Evolutionary conservation across 148 eudicot species (phyloP), one percentile per base, ranked within the genome.

Genomic region (Salicornia ramosissima): DNA sequence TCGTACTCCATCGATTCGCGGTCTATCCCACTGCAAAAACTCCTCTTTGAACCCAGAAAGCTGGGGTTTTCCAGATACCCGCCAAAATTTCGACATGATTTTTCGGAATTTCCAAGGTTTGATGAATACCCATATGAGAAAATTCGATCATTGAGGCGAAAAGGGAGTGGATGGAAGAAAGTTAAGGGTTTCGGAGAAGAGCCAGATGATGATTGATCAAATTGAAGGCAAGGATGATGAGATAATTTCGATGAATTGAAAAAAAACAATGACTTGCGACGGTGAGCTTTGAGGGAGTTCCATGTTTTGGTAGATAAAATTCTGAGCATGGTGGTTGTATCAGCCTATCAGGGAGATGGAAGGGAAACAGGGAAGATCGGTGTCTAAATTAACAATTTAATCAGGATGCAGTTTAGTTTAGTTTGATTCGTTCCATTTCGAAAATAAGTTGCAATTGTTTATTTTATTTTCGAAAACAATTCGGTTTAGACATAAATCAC

Each of bases 1-100:
- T 93, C 98, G 61, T 90, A 93, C 31, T 82, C 79, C 76, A 93
- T 76, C 24, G 79, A 77, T 71, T 93, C 98, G 43, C 98, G 83
- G 50, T 50, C 77, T 18, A 73, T 82, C 56, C 62, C 82, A 46
- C 79, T 71, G 51, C 88, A 75, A 70, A 77, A 85, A 21, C 72
- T 50, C 66, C 92, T 83, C 64, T 39, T 45, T 54, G 74, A 75
- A 4, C 71, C 52, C 70, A 57, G 64, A 58, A 63, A 64, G 62
- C 39, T 39, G 51, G 33, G 45, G 51, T 18, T 30, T n/a, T 69
- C 52, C 74, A 29, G 62, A 69, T 78, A 43, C 75, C 80, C 82
- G 78, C 42, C 43, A 71, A 74, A 66, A 53, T 55, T 68, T 3
- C 34, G 57, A 36, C 73, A 11, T 39, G 42, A 45, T 14, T 39